Evolutionary conservation across 2,329 filamentous ascomycete species (phyloP), one percentile per base, ranked within the genome.

Genomic region (Cladophialophora yegresii): DNA sequence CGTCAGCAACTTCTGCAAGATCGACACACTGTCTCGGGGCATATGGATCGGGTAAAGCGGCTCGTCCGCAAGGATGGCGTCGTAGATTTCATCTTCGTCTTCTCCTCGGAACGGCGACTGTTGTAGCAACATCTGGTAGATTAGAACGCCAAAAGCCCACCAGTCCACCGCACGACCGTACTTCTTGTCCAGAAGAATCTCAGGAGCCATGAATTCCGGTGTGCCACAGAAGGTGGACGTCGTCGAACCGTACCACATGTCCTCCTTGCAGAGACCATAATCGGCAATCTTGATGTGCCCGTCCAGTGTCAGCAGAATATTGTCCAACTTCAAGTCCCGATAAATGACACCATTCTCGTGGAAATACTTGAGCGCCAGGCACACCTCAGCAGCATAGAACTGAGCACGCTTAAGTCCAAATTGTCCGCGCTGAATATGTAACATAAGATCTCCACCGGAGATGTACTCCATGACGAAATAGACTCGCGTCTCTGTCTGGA

Each of bases 401-500:
- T 99, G 95, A 69, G 95, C 93, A 71, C 95, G 87, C 80, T 96
- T 98, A 6, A 92, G 90, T 62, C 93, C 93, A 74, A 99, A 99
- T 75, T 96, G 91, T 20, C 93, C 93, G 65, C 95, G 88, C 77
- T 99, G 95, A 75, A 99, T 99, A 80, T 99, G 95, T 79, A 98
- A 83, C 95, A 99, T 99, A 75, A 99, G 79, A 83, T 99, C 95
- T 81, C 95, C 95, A 81, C 95, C 95, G 75, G 92, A 96, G 69
- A 99, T 92, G 76, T 99, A 99, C 80, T 99, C 95, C 93, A 98
- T 98, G 69, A 99, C 95, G 75, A 99, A 99, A 81, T 99, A 99
- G 23, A 99, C 93, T 72, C 95, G 85, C 6, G 95, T 99, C 77
- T 99, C 95, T 0, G 95, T 99, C 80, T 99, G 95, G 85, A 99